Evolutionary conservation across 2,329 filamentous ascomycete species (phyloP), one percentile per base, ranked within the genome.

Genomic region (Penicillium sp.): DNA sequence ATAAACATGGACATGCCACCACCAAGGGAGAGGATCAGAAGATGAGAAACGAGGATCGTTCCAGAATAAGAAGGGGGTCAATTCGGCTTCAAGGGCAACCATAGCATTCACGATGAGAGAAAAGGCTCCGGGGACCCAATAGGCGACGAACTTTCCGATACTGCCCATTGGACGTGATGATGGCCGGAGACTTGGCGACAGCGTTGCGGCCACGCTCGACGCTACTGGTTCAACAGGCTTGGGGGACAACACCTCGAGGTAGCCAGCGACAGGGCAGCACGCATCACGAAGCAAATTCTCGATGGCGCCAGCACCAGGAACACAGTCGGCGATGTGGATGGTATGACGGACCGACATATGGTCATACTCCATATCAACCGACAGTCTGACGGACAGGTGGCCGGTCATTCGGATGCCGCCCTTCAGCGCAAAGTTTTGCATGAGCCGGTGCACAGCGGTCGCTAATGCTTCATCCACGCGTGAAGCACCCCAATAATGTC

Each of bases 361-460:
- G 2, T 67, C 65, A 35, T 75, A 68, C 40, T 76, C 70, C 50
- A 82, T 77, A 50, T 85, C 81, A 2, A 89, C 83, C 63, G 92
- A 77, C 61, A 93, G 88, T 70, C 91, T 87, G 55, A 93, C 88
- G 18, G 84, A 88, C 35, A 92, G 71, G 69, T 93, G 90, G 0
- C 90, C 90, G 0, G 88, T 91, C 67, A 90, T 77, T 3, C 70
- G 66, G 14, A 72, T 54, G 1, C 83, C 82, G 24, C 81, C 77
- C 46, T 79, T 79, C 3, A 71, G 69, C 0, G 85, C 85, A 55
- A 89, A 86, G 11, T 73, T 76, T 55, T 82, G 71, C 1, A 89
- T 92, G 66, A 92, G 90, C 1, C 76, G 76, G 0, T 88, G 79
- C 83, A 92, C 89, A 1, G 83, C 82, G 22, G 75, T 73, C 40